These are phyloP conservation scores for Groenewaldozyma sp. DNA, from an alignment of 1,139 yeast genomes.

Conservation along the genomic window DNA sequence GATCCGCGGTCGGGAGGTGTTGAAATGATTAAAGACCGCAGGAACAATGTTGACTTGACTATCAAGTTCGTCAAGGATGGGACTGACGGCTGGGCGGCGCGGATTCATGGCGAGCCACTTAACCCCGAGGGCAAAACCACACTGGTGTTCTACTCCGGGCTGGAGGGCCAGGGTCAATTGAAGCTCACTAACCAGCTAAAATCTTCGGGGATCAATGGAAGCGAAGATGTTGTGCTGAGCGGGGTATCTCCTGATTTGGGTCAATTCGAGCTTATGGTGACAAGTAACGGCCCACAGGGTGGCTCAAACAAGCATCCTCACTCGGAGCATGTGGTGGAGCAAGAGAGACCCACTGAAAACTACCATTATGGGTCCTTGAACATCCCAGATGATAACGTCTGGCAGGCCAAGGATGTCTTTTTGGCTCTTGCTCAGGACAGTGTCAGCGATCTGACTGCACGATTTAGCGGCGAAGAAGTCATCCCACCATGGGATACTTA, in stretches of 20 bases:
- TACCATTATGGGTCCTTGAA: slow-evolving; percentile 62
- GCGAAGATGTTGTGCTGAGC: slow-evolving; percentile 19
- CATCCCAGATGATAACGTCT: slow-evolving; percentile 63
- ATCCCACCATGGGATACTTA: slow-evolving; percentile 35
- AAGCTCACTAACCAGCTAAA: slow-evolving; percentile 21
- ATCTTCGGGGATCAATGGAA: slow-evolving; percentile 25
- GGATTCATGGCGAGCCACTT: slow-evolving; percentile 54
- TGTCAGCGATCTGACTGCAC: slow-evolving; percentile 40
- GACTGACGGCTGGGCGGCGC: slow-evolving; percentile 60
- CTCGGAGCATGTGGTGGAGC: slow-evolving; percentile 21
- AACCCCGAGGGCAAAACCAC: slow-evolving; percentile 45
- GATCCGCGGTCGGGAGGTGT: slow-evolving; percentile 87
- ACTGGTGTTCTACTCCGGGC: slow-evolving; percentile 67
- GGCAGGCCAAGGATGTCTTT: slow-evolving; percentile 77
- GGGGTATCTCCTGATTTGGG: slow-evolving; percentile 32
- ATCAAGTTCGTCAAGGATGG: slow-evolving; percentile 61
- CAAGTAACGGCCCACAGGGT: slow-evolving; percentile 22
- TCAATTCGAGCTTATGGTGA: slow-evolving; percentile 24
- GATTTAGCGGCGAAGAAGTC: slow-evolving; percentile 26
- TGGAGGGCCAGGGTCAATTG: slow-evolving; percentile 45
- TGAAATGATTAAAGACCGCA: slow-evolving; percentile 62
- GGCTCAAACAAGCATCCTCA: slow-evolving; percentile 25
- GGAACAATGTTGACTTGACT: slow-evolving; percentile 50
- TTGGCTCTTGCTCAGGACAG: slow-evolving; percentile 62
- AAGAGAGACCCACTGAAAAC: slow-evolving; percentile 29